phyloP scores from a whole-genome alignment of 208 protist species.

The Trypanosoma scelopori region DNA sequence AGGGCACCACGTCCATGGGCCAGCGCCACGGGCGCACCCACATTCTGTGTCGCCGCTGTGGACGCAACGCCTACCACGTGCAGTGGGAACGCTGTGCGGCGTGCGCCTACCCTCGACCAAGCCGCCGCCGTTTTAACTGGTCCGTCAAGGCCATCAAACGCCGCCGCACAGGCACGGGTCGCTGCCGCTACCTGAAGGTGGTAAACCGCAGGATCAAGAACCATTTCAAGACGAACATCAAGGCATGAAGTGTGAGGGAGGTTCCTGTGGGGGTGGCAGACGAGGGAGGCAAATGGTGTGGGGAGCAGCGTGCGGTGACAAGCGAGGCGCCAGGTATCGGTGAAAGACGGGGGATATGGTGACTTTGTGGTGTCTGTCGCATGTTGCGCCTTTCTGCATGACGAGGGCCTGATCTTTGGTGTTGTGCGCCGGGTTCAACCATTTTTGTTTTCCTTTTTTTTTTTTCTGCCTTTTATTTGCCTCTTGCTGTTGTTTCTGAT shows the following conservation, averaged over 20 bases:
- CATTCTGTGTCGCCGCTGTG: slow-evolving; percentile 98
- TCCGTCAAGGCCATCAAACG: slow-evolving; percentile 97
- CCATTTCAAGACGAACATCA: slow-evolving; percentile 94
- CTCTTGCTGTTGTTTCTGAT: neutral
- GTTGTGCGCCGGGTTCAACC: too few species aligned
- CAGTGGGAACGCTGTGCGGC: slow-evolving; percentile 98
- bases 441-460: too few species aligned
- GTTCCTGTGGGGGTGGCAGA: too few species aligned
- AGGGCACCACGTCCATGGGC: slow-evolving; percentile 91
- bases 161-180: slow-evolving; percentile 98
- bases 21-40: slow-evolving; percentile 94
- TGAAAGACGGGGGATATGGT: too few species aligned
- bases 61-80: slow-evolving; percentile 96
- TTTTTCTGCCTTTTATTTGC: too few species aligned
- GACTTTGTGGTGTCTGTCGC: too few species aligned
- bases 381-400: too few species aligned
- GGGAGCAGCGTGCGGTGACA: too few species aligned
- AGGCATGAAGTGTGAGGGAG: slow-evolving; percentile 35
- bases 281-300: neutral
- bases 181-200: slow-evolving; percentile 97
- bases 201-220: slow-evolving; percentile 97
- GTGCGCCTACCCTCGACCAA: slow-evolving; percentile 97
- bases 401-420: too few species aligned
- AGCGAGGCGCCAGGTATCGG: too few species aligned
- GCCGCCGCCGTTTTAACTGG: slow-evolving; percentile 97